Evolutionary conservation across 2,329 filamentous ascomycete genomes (phyloP).

Genomic region (Ophiostoma himal-ulmi): DNA sequence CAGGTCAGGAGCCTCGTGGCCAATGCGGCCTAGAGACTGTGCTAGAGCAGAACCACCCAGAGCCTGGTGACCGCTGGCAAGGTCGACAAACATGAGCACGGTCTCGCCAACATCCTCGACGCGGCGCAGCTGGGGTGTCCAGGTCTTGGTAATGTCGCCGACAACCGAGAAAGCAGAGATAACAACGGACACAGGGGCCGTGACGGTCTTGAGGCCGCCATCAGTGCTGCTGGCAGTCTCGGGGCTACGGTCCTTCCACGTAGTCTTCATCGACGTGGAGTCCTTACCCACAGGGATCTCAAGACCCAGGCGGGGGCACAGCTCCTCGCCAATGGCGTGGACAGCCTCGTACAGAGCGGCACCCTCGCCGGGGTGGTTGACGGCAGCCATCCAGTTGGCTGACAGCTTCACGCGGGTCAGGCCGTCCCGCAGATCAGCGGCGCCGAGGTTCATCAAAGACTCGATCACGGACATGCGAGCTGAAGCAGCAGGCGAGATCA

Average conservation of each 20-base stretch:
- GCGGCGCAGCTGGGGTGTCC: conserved; percentile 83
- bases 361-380: conserved; percentile 85
- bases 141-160: conserved; percentile 74
- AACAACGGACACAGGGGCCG: conserved; percentile 82
- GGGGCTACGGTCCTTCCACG: conserved; percentile 62
- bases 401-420: conserved; percentile 79
- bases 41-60: conserved; percentile 88
- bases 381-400: conserved; percentile 99
- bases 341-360: conserved; percentile 91
- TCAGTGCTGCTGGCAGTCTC: conserved; percentile 29
- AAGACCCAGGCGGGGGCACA: conserved; percentile 85
- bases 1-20: conserved; percentile 79
- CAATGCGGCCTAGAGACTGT: conserved; percentile 81
- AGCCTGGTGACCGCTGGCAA: conserved; percentile 72
- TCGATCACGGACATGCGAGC: conserved; percentile 96
- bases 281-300: conserved; percentile 97
- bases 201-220: conserved; percentile 65
- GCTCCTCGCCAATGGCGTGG: conserved; percentile 82
- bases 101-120: conserved; percentile 85
- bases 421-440: conserved; percentile 57
- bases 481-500: conserved; percentile 85
- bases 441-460: conserved; percentile 86
- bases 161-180: conserved; percentile 88
- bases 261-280: conserved; percentile 98
- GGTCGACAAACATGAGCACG: conserved; percentile 82